Evolutionary conservation across 352 stramenopile genomes (phyloP), one percentile per base, ranked within the genome.

Genomic region (Phytophthora nicotianae): DNA sequence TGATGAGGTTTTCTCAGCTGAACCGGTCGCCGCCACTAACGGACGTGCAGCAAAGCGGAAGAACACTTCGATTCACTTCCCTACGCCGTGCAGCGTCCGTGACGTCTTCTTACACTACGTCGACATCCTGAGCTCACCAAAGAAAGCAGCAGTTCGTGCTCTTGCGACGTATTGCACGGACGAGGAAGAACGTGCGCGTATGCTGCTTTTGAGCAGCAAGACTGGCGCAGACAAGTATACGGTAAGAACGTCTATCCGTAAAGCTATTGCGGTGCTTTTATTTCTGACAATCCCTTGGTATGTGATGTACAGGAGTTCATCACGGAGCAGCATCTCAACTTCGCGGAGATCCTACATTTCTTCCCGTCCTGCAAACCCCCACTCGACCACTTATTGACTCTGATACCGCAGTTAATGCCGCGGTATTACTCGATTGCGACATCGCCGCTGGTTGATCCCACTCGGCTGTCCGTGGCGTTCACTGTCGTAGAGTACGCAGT

Each of bases 391-490:
- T 65, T 98, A 20, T 62, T 98, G 29, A 89, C 79, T 45, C 65
- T 96, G 27, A 60, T 98, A 5, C 89, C 95, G 1, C 72, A 84
- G 23, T 86, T 98, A 19, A 89, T 96, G 69, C 92, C 97, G 14
- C 90, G 97, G 17, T 98, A 98, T 72, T 99, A 99, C 77, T 98
- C 93, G 17, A 89, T 99, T 29, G 90, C 91, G 32, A 98, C 92
- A 5, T 98, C 93, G 42, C 96, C 96, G 10, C 72, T 99, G 24
- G 67, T 71, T 4, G 66, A 96, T 46, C 10, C 72, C 0, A 72
- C 74, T 41, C 66, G 50, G 29, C 63, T 98, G 37, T 88, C 85
- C 4, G 77, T 99, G 45, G 88, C 93, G 6, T 97, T 98, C 68
- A 98, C 90, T 1, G 68, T 98, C 13, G 93, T 99, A 3, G 83